These are phyloP conservation scores for Sphaerostilbella broomeana DNA, from an alignment of 2,329 filamentous ascomycete genomes.

Conservation along the genomic window DNA sequence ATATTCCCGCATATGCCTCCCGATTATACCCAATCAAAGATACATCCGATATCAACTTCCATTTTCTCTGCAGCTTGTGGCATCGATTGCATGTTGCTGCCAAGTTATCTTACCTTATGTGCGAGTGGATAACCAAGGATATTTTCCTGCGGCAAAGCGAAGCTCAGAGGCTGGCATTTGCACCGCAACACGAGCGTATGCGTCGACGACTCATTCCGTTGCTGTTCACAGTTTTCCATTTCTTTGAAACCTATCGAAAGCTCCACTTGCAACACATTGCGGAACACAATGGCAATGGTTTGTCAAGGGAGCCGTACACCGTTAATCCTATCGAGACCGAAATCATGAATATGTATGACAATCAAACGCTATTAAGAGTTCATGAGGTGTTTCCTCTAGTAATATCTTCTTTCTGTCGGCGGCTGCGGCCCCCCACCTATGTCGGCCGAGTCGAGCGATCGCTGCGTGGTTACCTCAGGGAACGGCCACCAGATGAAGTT, in stretches of 20 bases:
- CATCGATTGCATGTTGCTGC: conserved; percentile 58
- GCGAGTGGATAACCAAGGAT: conserved; percentile 58
- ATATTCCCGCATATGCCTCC: conserved; percentile 54
- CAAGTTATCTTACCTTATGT: conserved; percentile 56
- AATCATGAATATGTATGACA: conserved; percentile 59
- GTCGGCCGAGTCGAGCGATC: conserved; percentile 57
- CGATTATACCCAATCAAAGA: conserved; percentile 52
- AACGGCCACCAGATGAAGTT: conserved; percentile 56
- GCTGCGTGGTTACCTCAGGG: conserved; percentile 56
- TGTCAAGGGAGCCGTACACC: conserved; percentile 49
- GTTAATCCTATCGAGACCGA: conserved; percentile 55
- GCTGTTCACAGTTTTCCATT: conserved; percentile 60
- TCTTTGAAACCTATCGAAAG: conserved; percentile 58
- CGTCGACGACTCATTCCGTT: conserved; percentile 56
- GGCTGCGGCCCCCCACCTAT: conserved; percentile 57
- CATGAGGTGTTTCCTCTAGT: conserved; percentile 60
- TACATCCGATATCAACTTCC: conserved; percentile 44
- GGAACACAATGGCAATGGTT: conserved; percentile 44
- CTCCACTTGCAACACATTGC: conserved; percentile 52
- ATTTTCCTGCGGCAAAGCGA: conserved; percentile 55
- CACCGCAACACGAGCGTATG: conserved; percentile 57
- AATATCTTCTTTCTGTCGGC: conserved; percentile 57
- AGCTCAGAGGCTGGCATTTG: conserved; percentile 49
- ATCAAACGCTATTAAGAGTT: conserved; percentile 54
- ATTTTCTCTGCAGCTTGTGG: conserved; percentile 59